Conservation (phyloP, 805 yeast genomes). For the Ogataea nitratoaversa region DNA sequence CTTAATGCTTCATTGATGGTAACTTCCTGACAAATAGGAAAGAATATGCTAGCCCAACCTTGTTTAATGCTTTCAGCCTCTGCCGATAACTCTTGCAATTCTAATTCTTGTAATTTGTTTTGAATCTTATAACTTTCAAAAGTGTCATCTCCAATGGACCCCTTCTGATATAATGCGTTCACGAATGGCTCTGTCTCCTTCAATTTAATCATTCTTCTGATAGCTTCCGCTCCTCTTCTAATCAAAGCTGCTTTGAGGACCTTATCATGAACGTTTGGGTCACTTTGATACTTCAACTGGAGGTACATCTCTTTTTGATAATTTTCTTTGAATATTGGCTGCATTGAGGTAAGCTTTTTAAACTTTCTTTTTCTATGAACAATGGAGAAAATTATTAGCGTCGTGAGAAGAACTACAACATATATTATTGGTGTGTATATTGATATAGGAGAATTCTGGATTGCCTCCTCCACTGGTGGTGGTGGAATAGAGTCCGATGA, state of each 20-base stretch:
- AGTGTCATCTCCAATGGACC: slow-evolving; percentile 87
- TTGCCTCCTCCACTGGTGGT: slow-evolving; percentile 14
- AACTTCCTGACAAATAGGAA: slow-evolving; percentile 80
- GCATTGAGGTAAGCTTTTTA: slow-evolving; percentile 50
- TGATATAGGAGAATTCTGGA: slow-evolving; percentile 41
- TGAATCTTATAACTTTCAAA: slow-evolving; percentile 78
- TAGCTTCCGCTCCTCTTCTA: slow-evolving; percentile 74
- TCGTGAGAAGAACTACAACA: slow-evolving; percentile 60
- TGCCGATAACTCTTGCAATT: slow-evolving; percentile 66
- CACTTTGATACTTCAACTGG: slow-evolving; percentile 47
- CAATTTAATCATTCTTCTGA: slow-evolving; percentile 76
- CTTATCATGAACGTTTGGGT: slow-evolving; percentile 66
- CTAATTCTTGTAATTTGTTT: slow-evolving; percentile 73
- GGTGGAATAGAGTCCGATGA: slow-evolving; percentile 6
- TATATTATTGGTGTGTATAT: slow-evolving; percentile 73
- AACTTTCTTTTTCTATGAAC: slow-evolving; percentile 58
- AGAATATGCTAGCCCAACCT: slow-evolving; percentile 76
- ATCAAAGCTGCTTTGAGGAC: slow-evolving; percentile 43
- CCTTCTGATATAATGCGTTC: slow-evolving; percentile 72
- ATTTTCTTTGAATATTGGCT: slow-evolving; percentile 72
- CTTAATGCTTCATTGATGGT: slow-evolving; percentile 89
- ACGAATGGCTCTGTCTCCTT: slow-evolving; percentile 74
- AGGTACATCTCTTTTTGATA: slow-evolving; percentile 60
- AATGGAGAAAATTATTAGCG: slow-evolving; percentile 66
- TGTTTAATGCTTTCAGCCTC: slow-evolving; percentile 72